phyloP scores from a whole-genome alignment of 1,284 basidiomycete genomes.

The Gymnopus androsaceus region DNA sequence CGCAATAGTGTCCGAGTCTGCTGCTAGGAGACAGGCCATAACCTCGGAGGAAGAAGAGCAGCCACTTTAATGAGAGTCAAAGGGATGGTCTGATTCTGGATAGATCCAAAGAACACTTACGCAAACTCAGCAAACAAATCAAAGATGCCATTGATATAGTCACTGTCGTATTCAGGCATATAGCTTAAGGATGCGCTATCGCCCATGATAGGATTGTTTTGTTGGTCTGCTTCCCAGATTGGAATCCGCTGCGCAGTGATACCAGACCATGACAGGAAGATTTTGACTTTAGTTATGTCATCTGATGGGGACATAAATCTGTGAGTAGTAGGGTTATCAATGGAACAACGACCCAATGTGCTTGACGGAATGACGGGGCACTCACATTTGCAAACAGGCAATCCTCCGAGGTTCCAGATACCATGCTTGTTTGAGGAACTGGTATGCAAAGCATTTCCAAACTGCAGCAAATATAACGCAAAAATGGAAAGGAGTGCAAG shows the following conservation, averaged over 20 bases:
- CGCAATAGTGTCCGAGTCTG: constrained; percentile 3
- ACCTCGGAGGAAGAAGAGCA: constrained; percentile 2
- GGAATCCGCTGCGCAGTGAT: constrained; percentile 43
- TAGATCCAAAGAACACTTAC: constrained; percentile 4
- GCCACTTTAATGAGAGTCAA: not conserved
- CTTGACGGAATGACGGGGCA: too few relatives aligned
- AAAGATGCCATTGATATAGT: constrained; percentile 16
- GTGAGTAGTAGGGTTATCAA: not conserved
- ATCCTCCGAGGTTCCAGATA: constrained; percentile 37
- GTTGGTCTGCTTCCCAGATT: constrained; percentile 35
- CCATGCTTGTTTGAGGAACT: constrained; percentile 24
- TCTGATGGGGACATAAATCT: constrained; percentile 37
- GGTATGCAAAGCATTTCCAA: constrained; percentile 27
- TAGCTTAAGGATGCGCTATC: constrained; percentile 20
- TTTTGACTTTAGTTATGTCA: constrained; percentile 20
- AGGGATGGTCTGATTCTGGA: not conserved
- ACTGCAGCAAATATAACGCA: not conserved
- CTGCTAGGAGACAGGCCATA: constrained; percentile 12
- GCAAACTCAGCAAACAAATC: constrained; percentile 9
- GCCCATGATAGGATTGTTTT: constrained; percentile 25
- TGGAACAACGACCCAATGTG: too few relatives aligned
- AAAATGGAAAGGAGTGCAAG: not conserved
- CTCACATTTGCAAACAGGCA: constrained; percentile 44
- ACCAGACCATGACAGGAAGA: constrained; percentile 39
- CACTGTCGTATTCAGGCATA: constrained; percentile 12